Evolutionary conservation across 768 basidiomycete species (phyloP).

Genomic region (Arthromyces matolae): DNA sequence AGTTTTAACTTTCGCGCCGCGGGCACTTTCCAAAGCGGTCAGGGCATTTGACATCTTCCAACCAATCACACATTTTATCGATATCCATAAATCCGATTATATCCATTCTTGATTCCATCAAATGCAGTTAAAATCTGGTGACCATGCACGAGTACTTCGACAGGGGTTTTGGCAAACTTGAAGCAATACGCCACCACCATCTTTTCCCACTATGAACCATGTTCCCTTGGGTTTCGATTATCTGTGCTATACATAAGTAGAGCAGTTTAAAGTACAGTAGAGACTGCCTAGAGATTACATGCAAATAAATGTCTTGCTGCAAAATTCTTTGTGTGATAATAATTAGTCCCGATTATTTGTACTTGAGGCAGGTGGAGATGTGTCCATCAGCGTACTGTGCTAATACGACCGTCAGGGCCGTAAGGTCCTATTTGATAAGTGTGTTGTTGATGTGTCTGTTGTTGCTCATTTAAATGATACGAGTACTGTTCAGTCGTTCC

Average conservation of each 20-base stretch:
- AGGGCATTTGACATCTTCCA: background rate
- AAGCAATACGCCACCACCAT: too few relatives aligned
- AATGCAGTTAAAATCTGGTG: background rate
- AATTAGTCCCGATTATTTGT: conserved; percentile 18
- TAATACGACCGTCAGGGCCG: conserved; percentile 44
- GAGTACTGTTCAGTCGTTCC: conserved; percentile 23
- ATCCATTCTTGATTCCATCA: conserved; percentile 1
- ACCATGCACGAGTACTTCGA: too few relatives aligned
- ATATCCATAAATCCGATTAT: conserved; percentile 7
- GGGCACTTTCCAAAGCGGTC: too few relatives aligned
- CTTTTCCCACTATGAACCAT: too few relatives aligned
- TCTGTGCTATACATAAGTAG: conserved; percentile 2
- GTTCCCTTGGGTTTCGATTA: too few relatives aligned
- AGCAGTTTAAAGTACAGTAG: conserved; percentile 19
- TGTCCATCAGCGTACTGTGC: conserved; percentile 39
- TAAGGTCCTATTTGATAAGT: conserved; percentile 34
- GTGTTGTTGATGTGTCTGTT: conserved; percentile 21
- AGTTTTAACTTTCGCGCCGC: conserved; percentile 15
- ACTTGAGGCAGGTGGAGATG: conserved; percentile 2
- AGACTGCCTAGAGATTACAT: conserved; percentile 15
- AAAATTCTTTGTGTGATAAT: conserved; percentile 9
- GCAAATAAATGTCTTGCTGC: conserved; percentile 5
- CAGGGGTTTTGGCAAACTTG: too few relatives aligned
- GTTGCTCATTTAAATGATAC: background rate
- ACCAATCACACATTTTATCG: conserved; percentile 7